Percentiles rank a stretch among this genome's conserved stretches.
Evolutionary conservation across 495 filamentous ascomycete species (phyloP).

Genomic region (Lophium mytilinum): DNA sequence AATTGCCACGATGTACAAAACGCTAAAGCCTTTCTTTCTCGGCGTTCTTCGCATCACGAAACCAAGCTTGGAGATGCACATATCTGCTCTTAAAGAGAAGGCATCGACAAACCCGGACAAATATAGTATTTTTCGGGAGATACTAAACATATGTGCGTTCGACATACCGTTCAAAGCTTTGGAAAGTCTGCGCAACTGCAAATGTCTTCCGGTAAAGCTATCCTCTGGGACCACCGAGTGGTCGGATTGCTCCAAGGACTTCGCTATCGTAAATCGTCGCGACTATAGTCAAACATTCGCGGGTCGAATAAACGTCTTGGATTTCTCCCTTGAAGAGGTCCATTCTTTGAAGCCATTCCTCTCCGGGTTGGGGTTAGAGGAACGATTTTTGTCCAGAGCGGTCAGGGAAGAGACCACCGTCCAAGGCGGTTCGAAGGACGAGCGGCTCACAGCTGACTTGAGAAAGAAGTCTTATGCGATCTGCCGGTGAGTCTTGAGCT

Average conservation of each 20-base stretch:
- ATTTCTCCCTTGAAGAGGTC: constrained; percentile 5
- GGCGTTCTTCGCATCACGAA: neutral
- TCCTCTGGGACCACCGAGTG: constrained; percentile 1
- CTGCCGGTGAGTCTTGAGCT: constrained; percentile 1
- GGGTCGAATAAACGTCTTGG: neutral
- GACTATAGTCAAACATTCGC: neutral
- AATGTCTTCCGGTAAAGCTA: neutral
- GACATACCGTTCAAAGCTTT: neutral
- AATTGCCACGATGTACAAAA: constrained; percentile 1
- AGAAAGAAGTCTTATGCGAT: constrained; percentile 6
- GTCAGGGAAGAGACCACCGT: constrained; percentile 2
- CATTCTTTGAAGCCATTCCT: neutral
- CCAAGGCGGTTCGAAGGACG: neutral
- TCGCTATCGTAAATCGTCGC: constrained; percentile 3
- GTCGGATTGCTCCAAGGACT: neutral
- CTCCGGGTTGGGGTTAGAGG: neutral
- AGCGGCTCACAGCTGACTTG: neutral
- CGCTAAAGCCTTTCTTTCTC: neutral
- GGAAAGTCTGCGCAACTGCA: neutral
- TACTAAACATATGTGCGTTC: constrained; percentile 2
- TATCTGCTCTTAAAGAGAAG: neutral
- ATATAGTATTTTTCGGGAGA: neutral
- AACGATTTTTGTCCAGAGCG: neutral
- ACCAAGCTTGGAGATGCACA: constrained; percentile 1
- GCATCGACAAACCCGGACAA: neutral